Conservation (phyloP, 2,329 filamentous ascomycete genomes). For the Fusarium tanahbumbuense region DNA sequence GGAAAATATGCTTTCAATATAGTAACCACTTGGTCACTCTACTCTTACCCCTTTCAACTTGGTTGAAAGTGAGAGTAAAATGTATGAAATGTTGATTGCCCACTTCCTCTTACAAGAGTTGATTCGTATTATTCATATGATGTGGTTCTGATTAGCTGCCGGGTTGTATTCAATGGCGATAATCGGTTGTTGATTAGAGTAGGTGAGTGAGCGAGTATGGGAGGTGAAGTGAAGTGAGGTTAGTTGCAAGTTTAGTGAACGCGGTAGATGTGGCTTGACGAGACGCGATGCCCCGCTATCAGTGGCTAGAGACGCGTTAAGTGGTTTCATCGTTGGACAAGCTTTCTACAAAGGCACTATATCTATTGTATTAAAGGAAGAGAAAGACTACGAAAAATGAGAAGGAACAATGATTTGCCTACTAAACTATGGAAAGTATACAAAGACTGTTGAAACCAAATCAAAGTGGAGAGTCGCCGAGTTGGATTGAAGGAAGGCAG, state of each 20-base stretch:
- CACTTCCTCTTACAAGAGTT: not conserved
- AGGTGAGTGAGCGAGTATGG: slow-evolving; percentile 5
- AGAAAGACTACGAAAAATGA: not conserved
- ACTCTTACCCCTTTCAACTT: slow-evolving; percentile 15
- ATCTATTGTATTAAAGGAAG: not conserved
- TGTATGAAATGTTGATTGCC: not conserved
- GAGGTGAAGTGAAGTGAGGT: slow-evolving; percentile 12
- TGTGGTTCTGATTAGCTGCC: not conserved
- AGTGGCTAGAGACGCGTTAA: slow-evolving; percentile 46
- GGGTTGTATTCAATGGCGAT: slow-evolving; percentile 2
- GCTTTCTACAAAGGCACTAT: not conserved
- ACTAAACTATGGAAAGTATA: not conserved
- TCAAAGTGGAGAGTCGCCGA: not conserved
- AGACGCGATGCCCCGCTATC: slow-evolving; percentile 46
- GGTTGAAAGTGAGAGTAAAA: not conserved
- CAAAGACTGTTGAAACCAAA: not conserved
- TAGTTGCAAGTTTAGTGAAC: slow-evolving; percentile 35
- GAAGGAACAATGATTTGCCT: not conserved
- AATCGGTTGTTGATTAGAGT: slow-evolving; percentile 6
- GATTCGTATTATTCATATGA: not conserved
- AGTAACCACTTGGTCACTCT: slow-evolving; percentile 37
- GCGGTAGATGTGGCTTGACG: slow-evolving; percentile 41
- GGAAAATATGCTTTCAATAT: not conserved
- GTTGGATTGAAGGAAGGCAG: not conserved
- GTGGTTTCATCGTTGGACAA: slow-evolving; percentile 34